Evolutionary conservation across 345 rosid genomes (phyloP), one percentile per base, ranked within the genome.

Genomic region (Adansonia digitata): DNA sequence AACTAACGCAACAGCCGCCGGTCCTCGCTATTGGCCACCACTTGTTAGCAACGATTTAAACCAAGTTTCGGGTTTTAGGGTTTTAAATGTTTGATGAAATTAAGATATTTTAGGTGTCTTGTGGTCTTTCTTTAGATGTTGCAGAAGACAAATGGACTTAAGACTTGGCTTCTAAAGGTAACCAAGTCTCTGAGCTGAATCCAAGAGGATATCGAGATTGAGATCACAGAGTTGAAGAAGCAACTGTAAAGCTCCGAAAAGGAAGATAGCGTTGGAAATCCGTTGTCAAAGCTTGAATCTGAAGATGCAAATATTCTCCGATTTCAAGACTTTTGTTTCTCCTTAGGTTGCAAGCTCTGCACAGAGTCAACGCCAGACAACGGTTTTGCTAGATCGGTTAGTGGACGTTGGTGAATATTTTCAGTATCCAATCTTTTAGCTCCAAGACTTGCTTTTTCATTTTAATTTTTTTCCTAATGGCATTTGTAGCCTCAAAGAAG

Each of bases 201-300:
- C 24, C 84, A 88, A 70, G 88, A 88, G 17, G 89, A 84, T 72
- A 74, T 89, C 18, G 94, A 89, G 87, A 80, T 89, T 72, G 91
- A 89, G 75, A 84, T 89, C 34, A 91, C 94, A 0, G 89, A 89
- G 78, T 88, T 89, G 57, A 84, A 17, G 81, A 86, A 79, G 74
- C 91, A 86, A 29, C 71, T 87, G 22, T 85, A 64, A 35, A 55
- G 74, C 77, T 70, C 81, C 29, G 74, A 74, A 79, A 76, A 82
- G 45, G 85, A 82, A 18, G 79, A 81, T 62, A 59, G 42, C 51
- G 40, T 29, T 5, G 71, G 67, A 67, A 75, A 34, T 42, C 69
- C 73, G 15, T 5, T n/a, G 0, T 68, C 70, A 46, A 53, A 77
- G 55, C 78, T 60, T 15, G 82, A 82, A 69, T 51, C 75, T 45